These are phyloP conservation scores for Cucumis sativus DNA, from an alignment of 306 rosid genomes.

Conservation along the genomic window Cucumber_9930_V3 NC_026657.2:27697001-27697500, in stretches of 20 bases:
- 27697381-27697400: constrained; percentile 67
- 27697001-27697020: not conserved
- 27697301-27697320: constrained; percentile 56
- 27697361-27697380: constrained; percentile 91
- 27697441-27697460: constrained; percentile 61
- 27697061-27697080: constrained; percentile 7
- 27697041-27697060: not conserved
- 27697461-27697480: constrained; percentile 28
- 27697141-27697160: constrained; percentile 89
- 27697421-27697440: constrained; percentile 28
- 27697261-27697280: constrained; percentile 50
- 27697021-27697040: not conserved
- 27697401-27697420: constrained; percentile 53
- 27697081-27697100: constrained; percentile 86
- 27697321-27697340: constrained; percentile 47
- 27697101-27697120: constrained; percentile 90
- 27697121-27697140: constrained; percentile 90
- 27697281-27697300: constrained; percentile 33
- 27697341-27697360: constrained; percentile 69
- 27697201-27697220: constrained; percentile 35
- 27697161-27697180: constrained; percentile 86
- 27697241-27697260: constrained; percentile 69
- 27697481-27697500: not conserved
- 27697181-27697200: constrained; percentile 59
- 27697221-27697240: constrained; percentile 99